Percentiles rank a stretch among this genome's conserved stretches.
Evolutionary conservation across 2,329 filamentous ascomycete species (phyloP).

Genomic region (Bretziella fagacearum): DNA sequence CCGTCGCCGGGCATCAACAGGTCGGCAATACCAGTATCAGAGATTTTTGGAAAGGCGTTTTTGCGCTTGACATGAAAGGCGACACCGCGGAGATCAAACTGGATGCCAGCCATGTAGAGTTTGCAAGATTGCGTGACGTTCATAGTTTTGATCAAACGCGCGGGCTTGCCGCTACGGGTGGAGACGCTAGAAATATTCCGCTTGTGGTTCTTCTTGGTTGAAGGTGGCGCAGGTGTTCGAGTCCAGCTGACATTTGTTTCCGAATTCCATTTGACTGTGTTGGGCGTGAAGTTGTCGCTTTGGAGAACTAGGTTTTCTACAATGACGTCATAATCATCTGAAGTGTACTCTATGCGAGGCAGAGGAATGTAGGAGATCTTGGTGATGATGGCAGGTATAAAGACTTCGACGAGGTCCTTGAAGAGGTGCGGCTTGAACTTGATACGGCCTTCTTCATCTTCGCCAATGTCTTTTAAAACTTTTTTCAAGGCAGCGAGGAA

Average conservation of each 20-base stretch:
- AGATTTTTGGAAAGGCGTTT: constrained; percentile 76
- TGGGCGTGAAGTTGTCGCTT: constrained; percentile 92
- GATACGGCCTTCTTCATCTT: constrained; percentile 67
- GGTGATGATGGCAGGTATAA: constrained; percentile 69
- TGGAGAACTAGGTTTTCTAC: constrained; percentile 92
- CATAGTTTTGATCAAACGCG: background rate
- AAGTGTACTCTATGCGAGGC: constrained; percentile 83
- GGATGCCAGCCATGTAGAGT: constrained; percentile 71
- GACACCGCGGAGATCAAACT: constrained; percentile 82
- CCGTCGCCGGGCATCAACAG: constrained; percentile 75
- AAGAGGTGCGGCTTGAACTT: constrained; percentile 84
- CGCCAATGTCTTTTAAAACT: constrained; percentile 75
- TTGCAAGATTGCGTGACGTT: constrained; percentile 8
- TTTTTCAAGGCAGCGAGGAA: constrained; percentile 64
- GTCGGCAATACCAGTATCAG: constrained; percentile 75
- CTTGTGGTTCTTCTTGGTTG: constrained; percentile 60
- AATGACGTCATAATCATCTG: constrained; percentile 67
- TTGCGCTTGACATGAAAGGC: constrained; percentile 94
- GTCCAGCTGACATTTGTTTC: constrained; percentile 95
- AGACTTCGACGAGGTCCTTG: constrained; percentile 75
- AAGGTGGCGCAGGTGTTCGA: constrained; percentile 69
- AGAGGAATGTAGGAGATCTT: constrained; percentile 79
- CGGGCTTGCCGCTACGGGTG: background rate
- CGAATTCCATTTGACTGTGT: constrained; percentile 69
- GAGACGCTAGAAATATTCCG: constrained; percentile 28